Conservation (phyloP, 208 protist species). For the Acanthamoeba royreba region DNA sequence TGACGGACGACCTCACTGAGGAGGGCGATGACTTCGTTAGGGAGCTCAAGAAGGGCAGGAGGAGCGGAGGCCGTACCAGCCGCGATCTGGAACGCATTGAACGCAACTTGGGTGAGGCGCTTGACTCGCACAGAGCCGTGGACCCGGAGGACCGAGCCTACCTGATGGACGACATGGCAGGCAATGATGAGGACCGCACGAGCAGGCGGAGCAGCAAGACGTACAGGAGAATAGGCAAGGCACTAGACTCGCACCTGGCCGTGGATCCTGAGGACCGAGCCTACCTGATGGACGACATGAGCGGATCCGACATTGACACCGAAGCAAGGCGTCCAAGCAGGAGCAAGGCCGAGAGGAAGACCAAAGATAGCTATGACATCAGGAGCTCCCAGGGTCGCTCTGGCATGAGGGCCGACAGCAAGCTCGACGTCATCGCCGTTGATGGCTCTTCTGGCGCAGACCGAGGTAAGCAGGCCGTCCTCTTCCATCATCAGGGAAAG, state of each 20-base stretch:
- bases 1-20: not conserved
- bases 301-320: not conserved
- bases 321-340: not conserved
- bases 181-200: no score
- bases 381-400: not conserved
- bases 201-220: not conserved
- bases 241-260: not conserved
- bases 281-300: slow-evolving; percentile 6
- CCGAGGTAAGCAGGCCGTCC: not conserved
- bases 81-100: no score
- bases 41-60: no score
- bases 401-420: not conserved
- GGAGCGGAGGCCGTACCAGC: no score
- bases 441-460: not conserved
- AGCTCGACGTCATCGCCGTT: not conserved
- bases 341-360: not conserved
- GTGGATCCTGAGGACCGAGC: not conserved
- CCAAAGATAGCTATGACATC: not conserved
- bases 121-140: no score
- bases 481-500: not conserved
- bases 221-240: not conserved
- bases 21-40: not conserved
- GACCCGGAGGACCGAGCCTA: no score
- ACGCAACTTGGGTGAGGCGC: no score
- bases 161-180: no score